Base-by-base conservation (phyloP, 352 stramenopile genomes). In the Pythium periplocum region DNA sequence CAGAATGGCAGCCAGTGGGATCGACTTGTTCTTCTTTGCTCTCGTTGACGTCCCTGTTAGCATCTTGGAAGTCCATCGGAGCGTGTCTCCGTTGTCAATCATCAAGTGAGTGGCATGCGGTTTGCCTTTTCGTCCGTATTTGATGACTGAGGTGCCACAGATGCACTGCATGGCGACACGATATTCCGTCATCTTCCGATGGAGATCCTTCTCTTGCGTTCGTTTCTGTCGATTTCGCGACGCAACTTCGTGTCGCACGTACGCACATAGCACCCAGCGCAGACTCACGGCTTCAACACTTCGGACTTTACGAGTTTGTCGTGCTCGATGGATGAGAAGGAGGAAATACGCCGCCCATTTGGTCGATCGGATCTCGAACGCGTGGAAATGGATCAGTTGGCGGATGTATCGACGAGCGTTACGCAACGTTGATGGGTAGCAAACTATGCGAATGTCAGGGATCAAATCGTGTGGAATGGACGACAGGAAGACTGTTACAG, bases 101-200 rank as follows among this genome's bases (percentile, higher is more conserved):
- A 84, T 71, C 33, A 93, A 56, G 34, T 83, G 78, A 36, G 78
- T 91, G 30, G 62, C 60, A 59, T 91, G 83, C 2, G 83, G 83
- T 49, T 83, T 81, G 48, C 83, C 83, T 46, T 93, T 91, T 54
- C 83, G 83, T 3, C 83, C 83, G 51, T 75, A 93, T 55, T 93
- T 93, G 46, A 91, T 53, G 35, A 93, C 81, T 3, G 62, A 65
- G 12, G 80, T 80, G 50, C 81, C 81, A 7, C 71, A 71, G 4
- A 93, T 72, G 55, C 83, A 93, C 63, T 93, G 78, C 41, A 93
- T 68, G 1, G 83, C 83, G 26, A 93, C 78, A 42, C 79, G 78
- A 57, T 90, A 93, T 53, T 90, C 80, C 2, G 80, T 91, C 73
- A 93, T 90, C 53, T 93, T 89, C 49, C 71, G 78, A 32, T 79